phyloP scores from a whole-genome alignment of 805 yeast species.

The Saccharomycodes ludwigii region DNA sequence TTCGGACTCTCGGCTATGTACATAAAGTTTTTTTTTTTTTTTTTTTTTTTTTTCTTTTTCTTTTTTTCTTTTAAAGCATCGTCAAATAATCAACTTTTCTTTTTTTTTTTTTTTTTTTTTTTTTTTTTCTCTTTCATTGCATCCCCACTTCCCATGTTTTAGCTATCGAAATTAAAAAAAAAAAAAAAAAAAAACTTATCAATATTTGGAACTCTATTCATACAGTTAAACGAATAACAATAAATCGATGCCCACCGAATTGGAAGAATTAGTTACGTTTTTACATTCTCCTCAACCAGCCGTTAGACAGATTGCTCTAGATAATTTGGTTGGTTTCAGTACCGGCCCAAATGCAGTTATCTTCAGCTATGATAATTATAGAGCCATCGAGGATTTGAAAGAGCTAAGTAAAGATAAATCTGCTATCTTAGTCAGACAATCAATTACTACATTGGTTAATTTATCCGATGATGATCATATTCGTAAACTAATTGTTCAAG shows the following conservation, averaged over 20 bases:
- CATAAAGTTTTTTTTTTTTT: too few species aligned
- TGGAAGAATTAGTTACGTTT: conserved; percentile 60
- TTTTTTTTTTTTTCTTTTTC: too few species aligned
- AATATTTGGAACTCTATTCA: too few species aligned
- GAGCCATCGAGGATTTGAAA: conserved; percentile 64
- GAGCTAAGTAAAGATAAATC: conserved; percentile 41
- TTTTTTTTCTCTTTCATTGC: too few species aligned
- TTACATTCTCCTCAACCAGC: conserved; percentile 72
- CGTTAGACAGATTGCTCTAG: conserved; percentile 74
- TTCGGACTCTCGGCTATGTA: too few species aligned
- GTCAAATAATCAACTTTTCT: too few species aligned
- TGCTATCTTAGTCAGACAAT: conserved; percentile 43
- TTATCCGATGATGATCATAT: conserved; percentile 59
- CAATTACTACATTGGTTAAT: conserved; percentile 73
- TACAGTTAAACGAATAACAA: too few species aligned
- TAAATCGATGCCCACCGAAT: conserved; percentile 34
- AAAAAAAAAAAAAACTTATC: too few species aligned
- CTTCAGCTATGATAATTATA: conserved; percentile 57
- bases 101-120: too few species aligned
- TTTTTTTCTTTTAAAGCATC: too few species aligned
- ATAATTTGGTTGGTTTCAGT: conserved; percentile 70
- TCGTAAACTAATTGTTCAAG: conserved; percentile 54
- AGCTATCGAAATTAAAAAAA: too few species aligned
- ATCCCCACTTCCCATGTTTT: too few species aligned
- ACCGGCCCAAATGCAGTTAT: conserved; percentile 53